A percentile compares a stretch with the other conserved stretches of the same genome.
Conservation (phyloP, 306 rosid species). For the Cicer cuneatum region DNA sequence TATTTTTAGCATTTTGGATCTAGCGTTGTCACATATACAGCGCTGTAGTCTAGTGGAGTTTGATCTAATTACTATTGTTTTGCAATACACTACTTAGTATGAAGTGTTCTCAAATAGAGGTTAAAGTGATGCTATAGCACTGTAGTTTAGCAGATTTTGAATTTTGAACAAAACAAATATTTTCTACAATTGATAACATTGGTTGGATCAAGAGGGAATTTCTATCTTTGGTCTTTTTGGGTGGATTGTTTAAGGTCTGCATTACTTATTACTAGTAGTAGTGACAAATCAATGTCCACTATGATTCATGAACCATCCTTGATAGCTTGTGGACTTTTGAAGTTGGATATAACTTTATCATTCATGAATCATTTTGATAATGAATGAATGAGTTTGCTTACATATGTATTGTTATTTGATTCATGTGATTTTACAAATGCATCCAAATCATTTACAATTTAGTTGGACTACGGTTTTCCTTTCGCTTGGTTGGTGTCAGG, state of each 20-base stretch:
- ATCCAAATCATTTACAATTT: background rate
- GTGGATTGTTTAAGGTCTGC: background rate
- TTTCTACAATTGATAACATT: no score
- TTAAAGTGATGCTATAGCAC: no score
- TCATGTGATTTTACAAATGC: background rate
- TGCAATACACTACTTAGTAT: no score
- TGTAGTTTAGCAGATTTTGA: no score
- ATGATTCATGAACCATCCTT: constrained; percentile 8
- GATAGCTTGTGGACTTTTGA: constrained; percentile 15
- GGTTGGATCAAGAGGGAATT: constrained; percentile 10
- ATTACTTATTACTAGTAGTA: background rate
- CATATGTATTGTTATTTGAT: constrained; percentile 8
- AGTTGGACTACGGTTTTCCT: background rate
- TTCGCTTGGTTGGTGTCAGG: background rate
- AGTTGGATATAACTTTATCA: background rate
- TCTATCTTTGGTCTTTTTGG: background rate
- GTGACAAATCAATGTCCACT: background rate
- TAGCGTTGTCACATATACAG: no score
- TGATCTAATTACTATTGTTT: no score
- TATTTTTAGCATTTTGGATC: background rate
- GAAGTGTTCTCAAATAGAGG: no score
- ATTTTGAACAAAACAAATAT: no score
- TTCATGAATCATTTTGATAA: background rate
- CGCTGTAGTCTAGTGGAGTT: no score
- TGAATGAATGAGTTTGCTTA: background rate